A percentile compares a stretch with the other conserved stretches of the same genome.
These are phyloP conservation scores for Paramarasmius palmivorus DNA, from an alignment of 1,284 basidiomycete species.

Conservation along the genomic window DNA sequence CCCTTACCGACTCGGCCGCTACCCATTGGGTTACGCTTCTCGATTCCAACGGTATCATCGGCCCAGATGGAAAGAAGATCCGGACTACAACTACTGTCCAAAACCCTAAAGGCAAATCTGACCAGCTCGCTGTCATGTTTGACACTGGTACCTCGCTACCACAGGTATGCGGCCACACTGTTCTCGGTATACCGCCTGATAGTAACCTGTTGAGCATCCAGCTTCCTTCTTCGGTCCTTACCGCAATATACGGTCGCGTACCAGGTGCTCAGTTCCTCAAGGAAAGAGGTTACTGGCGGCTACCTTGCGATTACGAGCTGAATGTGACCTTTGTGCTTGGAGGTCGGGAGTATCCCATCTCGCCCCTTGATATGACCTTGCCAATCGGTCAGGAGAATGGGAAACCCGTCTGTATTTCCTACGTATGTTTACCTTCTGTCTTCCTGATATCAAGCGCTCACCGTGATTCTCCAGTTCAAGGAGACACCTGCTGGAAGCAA, in stretches of 20 bases:
- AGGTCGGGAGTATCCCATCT: slow-evolving; percentile 8
- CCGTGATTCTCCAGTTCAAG: slow-evolving; percentile 23
- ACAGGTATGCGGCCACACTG: slow-evolving; percentile 2
- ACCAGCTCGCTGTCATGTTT: slow-evolving; percentile 11
- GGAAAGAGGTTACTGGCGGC: neutral
- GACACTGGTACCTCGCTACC: slow-evolving; percentile 9
- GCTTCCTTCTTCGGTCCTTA: slow-evolving; percentile 4
- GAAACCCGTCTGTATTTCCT: slow-evolving; percentile 4
- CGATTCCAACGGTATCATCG: slow-evolving; percentile 10
- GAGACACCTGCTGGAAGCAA: slow-evolving; percentile 19
- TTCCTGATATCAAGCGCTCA: neutral
- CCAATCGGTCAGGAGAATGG: slow-evolving; percentile 1
- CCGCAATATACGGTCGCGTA: slow-evolving; percentile 12
- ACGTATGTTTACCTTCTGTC: slow-evolving; percentile 2
- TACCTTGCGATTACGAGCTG: slow-evolving; percentile 13
- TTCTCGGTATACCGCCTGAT: neutral
- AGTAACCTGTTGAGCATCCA: neutral
- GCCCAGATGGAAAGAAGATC: slow-evolving; percentile 9
- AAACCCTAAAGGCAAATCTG: slow-evolving; percentile 5
- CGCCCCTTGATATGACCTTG: slow-evolving; percentile 11
- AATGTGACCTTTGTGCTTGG: slow-evolving; percentile 8
- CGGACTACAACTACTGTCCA: slow-evolving; percentile 1
- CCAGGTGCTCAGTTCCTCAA: slow-evolving; percentile 10
- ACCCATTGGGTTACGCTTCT: slow-evolving; percentile 14
- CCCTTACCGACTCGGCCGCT: neutral